Conservation (phyloP, 495 filamentous ascomycete genomes). For the Hypoxylon lienhwacheense region DNA sequence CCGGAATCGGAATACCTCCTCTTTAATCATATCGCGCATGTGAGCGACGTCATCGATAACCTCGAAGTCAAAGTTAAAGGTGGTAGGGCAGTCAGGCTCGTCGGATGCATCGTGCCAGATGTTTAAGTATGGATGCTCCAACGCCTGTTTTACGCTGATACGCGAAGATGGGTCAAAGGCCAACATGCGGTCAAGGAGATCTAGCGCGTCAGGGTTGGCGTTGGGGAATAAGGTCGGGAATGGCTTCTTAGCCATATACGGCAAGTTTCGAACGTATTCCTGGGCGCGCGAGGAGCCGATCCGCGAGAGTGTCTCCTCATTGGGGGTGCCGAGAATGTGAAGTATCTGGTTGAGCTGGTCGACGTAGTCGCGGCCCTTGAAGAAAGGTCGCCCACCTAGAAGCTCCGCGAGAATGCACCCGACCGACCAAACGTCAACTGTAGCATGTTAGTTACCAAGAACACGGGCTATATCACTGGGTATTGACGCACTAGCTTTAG, state of each 20-base stretch:
- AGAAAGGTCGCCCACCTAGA: slow-evolving; percentile 94
- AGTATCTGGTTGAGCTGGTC: slow-evolving; percentile 99
- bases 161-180: slow-evolving; percentile 92
- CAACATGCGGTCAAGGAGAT: slow-evolving; percentile 93
- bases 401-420: slow-evolving; percentile 97
- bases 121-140: slow-evolving; percentile 92
- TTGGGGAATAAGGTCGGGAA: slow-evolving; percentile 89
- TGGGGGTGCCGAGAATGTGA: slow-evolving; percentile 95
- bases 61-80: slow-evolving; percentile 98
- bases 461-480: not conserved
- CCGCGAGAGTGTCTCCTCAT: slow-evolving; percentile 89
- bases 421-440: slow-evolving; percentile 98
- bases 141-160: slow-evolving; percentile 87
- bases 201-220: slow-evolving; percentile 94
- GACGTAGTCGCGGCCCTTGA: slow-evolving; percentile 98
- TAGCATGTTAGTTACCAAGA: slow-evolving; percentile 5
- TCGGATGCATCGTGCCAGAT: slow-evolving; percentile 99
- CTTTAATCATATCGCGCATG: slow-evolving; percentile 97
- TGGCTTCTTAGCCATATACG: slow-evolving; percentile 89
- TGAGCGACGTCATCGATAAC: slow-evolving; percentile 87
- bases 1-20: slow-evolving; percentile 86
- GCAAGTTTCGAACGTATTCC: slow-evolving; percentile 97
- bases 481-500: slow-evolving; percentile 86
- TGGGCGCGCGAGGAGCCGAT: slow-evolving; percentile 96
- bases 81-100: slow-evolving; percentile 87